Evolutionary conservation across 2,329 filamentous ascomycete species (phyloP), one percentile per base, ranked within the genome.

Genomic region (Claviceps quebecensis): DNA sequence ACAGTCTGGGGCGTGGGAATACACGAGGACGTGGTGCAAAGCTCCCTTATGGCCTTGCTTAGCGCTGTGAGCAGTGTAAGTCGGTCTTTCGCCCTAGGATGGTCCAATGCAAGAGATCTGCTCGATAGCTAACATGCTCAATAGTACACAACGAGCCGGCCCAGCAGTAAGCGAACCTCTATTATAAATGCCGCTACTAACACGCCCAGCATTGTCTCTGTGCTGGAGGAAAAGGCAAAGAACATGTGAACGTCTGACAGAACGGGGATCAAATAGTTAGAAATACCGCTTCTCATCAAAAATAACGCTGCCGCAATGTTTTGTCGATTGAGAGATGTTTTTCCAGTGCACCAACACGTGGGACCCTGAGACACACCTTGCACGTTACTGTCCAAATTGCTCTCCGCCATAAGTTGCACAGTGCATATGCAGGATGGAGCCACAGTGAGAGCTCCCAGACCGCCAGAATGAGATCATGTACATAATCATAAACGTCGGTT

Each of bases 31-130:
- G 87, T 94, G 54, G 87, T 94, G 19, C 87, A 94, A 67, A 89
- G 87, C 60, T 90, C 84, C 66, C 77, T 96, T 62, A 86, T 89
- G 65, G 90, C 90, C 53, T 73, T 95, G 58, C 72, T 95, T 65
- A 86, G 84, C 59, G 90, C 89, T 48, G 89, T 90, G 50, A 87
- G 82, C 66, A 91, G 86, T 62, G 88, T 94, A 73, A 78, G 85
- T 77, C 7, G 3, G n/a, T 13, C 29, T 34, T 45, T n/a, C 26
- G n/a, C 11, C 9, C 26, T 17, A 2, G 26, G 44, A 13, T 14
- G 14, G 13, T 5, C 13, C 19, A 23, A 43, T 6, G 13, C 2
- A 11, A 13, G 39, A 22, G 17, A 22, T 17, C 4, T 13, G 9
- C 23, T 6, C 19, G 45, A 36, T 36, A 19, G 45, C 45, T 47